Evolutionary conservation across 2,329 filamentous ascomycete genomes (phyloP), one percentile per base, ranked within the genome.

Genomic region (Cryphonectria naterciae): DNA sequence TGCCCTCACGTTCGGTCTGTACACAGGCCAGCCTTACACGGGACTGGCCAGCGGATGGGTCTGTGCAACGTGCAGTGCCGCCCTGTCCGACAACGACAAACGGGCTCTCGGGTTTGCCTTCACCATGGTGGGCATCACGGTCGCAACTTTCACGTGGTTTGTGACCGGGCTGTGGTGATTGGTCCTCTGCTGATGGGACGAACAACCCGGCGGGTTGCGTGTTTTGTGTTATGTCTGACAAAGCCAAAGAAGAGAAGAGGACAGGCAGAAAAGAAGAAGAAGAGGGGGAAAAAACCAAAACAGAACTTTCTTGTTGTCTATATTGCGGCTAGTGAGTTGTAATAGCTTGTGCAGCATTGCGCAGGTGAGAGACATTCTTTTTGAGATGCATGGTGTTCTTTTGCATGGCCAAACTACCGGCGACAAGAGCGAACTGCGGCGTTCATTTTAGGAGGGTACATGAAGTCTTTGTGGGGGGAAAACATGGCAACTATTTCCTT

Each of bases 61-160:
- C 67, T 91, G 89, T 75, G 82, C 84, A 1, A 88, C 85, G 28
- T 91, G 89, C 81, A 89, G 84, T 75, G 84, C 81, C 17, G 88
- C 85, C 28, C 68, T 84, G 35, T 82, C 84, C 19, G 79, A 81
- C 62, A 79, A 85, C 70, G 84, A 88, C 72, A 79, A 77, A 72
- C 82, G 83, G 58, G 85, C 85, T 1, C 49, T 89, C 11, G 81
- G 83, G 7, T 83, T 89, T 69, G 85, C 85, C 49, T 61, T 88
- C 65, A 81, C 82, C 17, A 89, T 90, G 85, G 84, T 85, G 74
- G 65, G 86, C 43, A 77, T 89, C 60, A 90, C 88, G 1, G 81
- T 91, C 4, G 74, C 87, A 41, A 88, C 86, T 77, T 91, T 91
- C 74, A 90, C 88, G 41, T 91, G 88, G 88, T 91, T 91, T 75